Evolutionary conservation across 805 yeast genomes (phyloP).

Genomic region (Saccharomycopsis sp.): DNA sequence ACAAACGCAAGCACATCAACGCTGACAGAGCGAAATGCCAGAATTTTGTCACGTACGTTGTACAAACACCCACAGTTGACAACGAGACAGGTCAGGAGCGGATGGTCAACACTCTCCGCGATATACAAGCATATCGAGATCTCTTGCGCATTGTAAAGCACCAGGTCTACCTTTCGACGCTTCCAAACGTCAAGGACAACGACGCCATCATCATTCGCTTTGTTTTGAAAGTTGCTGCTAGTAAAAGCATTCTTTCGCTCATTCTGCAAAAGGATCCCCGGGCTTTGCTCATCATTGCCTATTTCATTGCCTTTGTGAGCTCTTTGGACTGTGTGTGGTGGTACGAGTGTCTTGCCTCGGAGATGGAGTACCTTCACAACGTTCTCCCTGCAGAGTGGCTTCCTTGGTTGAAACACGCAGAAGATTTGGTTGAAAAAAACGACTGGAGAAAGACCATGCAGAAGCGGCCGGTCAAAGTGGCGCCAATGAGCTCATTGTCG

Average conservation of each 20-base stretch:
- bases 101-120: not conserved
- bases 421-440: not conserved
- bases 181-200: not conserved
- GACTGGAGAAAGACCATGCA: conserved; percentile 6
- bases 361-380: not conserved
- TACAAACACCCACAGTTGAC: not conserved
- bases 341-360: conserved; percentile 2
- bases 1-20: not conserved
- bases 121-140: conserved; percentile 1
- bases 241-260: conserved; percentile 5
- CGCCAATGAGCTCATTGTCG: too few species aligned
- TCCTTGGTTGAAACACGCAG: conserved; percentile 1
- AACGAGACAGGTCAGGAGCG: not conserved
- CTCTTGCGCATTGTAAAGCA: not conserved
- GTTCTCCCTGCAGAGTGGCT: conserved; percentile 9
- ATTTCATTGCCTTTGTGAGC: conserved; percentile 6
- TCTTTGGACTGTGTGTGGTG: conserved; percentile 9
- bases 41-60: conserved; percentile 6
- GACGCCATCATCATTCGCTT: conserved; percentile 3
- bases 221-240: not conserved
- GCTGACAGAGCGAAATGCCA: not conserved
- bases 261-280: conserved; percentile 14
- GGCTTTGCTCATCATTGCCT: conserved; percentile 3
- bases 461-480: not conserved
- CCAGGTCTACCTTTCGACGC: not conserved